These are phyloP conservation scores for Cryptococcus sp. DNA, from an alignment of 1,284 basidiomycete genomes.

Conservation along the genomic window DNA sequence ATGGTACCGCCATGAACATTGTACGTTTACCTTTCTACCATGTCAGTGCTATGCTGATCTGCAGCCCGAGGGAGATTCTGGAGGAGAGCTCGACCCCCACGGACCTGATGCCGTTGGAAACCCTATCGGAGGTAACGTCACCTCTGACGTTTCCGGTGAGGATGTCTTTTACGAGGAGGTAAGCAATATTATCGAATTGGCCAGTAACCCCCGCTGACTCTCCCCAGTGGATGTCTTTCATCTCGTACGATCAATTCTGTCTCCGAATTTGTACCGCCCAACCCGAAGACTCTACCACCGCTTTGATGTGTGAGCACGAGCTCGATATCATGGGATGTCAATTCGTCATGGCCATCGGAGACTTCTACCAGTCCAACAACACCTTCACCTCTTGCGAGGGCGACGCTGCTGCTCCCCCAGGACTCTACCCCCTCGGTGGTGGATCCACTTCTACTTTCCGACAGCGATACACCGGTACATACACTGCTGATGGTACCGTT, in stretches of 20 bases:
- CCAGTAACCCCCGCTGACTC: not conserved
- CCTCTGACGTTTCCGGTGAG: conserved; percentile 49
- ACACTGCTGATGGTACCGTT: conserved; percentile 20
- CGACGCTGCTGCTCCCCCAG: conserved; percentile 45
- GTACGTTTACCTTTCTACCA: conserved; percentile 11
- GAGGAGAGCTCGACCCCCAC: conserved; percentile 51
- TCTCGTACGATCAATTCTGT: conserved; percentile 48
- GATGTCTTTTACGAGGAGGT: conserved; percentile 54
- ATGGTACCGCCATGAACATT: conserved; percentile 46
- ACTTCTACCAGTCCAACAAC: conserved; percentile 23
- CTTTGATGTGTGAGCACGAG: conserved; percentile 44
- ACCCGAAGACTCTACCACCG: conserved; percentile 34
- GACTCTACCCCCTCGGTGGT: conserved; percentile 41
- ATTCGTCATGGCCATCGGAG: conserved; percentile 47
- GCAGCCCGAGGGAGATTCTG: conserved; percentile 49
- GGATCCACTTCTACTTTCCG: conserved; percentile 46
- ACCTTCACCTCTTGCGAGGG: conserved; percentile 48
- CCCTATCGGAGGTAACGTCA: conserved; percentile 54
- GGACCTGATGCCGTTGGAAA: conserved; percentile 50
- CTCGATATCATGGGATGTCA: conserved; percentile 48
- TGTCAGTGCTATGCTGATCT: not conserved
- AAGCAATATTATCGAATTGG: not conserved
- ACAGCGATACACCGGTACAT: conserved; percentile 44
- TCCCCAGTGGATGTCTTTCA: conserved; percentile 8
- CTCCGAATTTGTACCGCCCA: conserved; percentile 48